Evolutionary conservation across 257 asterid genomes (phyloP).

Genomic region (Ilex aquifolium): DNA sequence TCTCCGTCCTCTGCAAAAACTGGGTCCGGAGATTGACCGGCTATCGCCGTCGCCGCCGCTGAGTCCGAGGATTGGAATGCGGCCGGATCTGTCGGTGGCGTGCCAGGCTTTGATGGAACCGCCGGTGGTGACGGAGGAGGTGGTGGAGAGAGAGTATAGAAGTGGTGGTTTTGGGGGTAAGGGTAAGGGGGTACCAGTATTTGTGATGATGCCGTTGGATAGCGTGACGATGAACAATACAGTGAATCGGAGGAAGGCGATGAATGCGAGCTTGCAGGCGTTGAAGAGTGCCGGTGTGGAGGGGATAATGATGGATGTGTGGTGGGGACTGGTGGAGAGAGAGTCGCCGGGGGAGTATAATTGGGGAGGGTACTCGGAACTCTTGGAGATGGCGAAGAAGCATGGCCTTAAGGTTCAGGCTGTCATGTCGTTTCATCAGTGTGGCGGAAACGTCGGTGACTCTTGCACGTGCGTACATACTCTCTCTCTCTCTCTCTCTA

Average conservation of each 20-base stretch:
- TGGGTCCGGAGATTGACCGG: constrained; percentile 40
- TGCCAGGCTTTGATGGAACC: constrained; percentile 74
- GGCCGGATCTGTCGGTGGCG: constrained; percentile 64
- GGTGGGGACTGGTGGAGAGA: constrained; percentile 97
- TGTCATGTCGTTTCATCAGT: constrained; percentile 95
- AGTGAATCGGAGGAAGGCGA: constrained; percentile 88
- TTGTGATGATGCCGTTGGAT: constrained; percentile 97
- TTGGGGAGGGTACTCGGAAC: constrained; percentile 87
- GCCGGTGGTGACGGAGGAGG: constrained; percentile 11
- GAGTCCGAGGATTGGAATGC: constrained; percentile 56
- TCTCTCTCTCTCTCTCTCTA: too few species aligned
- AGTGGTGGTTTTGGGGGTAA: constrained; percentile 17
- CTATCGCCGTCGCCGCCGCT: constrained; percentile 81
- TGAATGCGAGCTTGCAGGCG: constrained; percentile 94
- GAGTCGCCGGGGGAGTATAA: constrained; percentile 73
- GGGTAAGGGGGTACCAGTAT: constrained; percentile 75
- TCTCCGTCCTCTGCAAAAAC: constrained; percentile 38
- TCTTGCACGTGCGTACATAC: constrained; percentile 68
- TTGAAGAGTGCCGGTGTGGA: constrained; percentile 93
- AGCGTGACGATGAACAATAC: constrained; percentile 81
- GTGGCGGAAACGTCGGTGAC: constrained; percentile 98
- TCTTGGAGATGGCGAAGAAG: constrained; percentile 86
- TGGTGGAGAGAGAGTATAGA: constrained; percentile 16
- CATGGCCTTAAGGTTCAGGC: constrained; percentile 95
- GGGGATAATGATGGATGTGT: constrained; percentile 98